phyloP scores from a whole-genome alignment of 148 eudicot genomes.

The Chenopodium suecicum region DNA sequence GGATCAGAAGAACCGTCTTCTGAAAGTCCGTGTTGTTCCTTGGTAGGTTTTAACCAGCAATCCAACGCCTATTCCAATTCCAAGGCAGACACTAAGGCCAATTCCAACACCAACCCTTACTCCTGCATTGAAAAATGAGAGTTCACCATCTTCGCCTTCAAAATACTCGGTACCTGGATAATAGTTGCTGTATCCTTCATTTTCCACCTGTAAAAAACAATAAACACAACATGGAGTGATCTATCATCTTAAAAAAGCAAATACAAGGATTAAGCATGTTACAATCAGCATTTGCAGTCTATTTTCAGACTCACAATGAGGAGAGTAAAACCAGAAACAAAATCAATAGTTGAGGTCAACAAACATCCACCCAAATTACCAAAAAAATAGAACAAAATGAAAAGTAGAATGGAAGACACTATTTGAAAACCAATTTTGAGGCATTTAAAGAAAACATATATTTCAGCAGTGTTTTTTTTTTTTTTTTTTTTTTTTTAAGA shows the following conservation, averaged over 20 bases:
- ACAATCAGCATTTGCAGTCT: background rate
- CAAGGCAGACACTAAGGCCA: constrained; percentile 67
- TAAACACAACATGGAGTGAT: background rate
- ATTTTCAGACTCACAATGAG: background rate
- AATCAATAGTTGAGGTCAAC: background rate
- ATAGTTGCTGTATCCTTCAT: constrained; percentile 34
- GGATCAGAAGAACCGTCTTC: constrained; percentile 47
- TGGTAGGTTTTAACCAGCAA: constrained; percentile 71
- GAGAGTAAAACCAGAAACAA: background rate
- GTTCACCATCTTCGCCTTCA: constrained; percentile 72
- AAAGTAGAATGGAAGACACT: background rate
- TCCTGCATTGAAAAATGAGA: constrained; percentile 75
- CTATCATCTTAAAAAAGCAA: background rate
- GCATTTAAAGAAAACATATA: background rate
- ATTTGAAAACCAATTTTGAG: background rate
- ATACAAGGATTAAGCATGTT: background rate
- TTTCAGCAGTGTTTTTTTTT: no score
- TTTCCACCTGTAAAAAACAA: constrained; percentile 37
- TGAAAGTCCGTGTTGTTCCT: constrained; percentile 59
- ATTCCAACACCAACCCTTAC: constrained; percentile 79
- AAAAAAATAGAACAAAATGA: background rate
- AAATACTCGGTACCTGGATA: constrained; percentile 40
- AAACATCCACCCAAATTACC: background rate
- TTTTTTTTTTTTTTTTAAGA: no score
- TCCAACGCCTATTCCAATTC: constrained; percentile 75